A percentile compares a stretch with the other conserved stretches of the same genome.
Evolutionary conservation across 1,284 basidiomycete species (phyloP).

Genomic region (Sanghuangporus baumii): DNA sequence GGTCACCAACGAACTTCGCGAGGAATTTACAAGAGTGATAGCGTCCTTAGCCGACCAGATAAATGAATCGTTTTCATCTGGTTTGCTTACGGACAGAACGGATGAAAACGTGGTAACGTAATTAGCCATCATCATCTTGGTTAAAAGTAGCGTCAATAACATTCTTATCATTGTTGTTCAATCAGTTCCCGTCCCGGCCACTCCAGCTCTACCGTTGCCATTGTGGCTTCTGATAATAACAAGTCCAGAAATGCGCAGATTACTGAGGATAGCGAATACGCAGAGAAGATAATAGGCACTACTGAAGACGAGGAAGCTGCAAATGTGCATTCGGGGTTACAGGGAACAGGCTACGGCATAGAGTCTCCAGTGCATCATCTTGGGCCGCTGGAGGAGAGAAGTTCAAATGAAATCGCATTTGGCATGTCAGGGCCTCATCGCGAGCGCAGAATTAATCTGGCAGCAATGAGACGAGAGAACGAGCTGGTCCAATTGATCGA

Average conservation of each 20-base stretch:
- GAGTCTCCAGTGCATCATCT: too few relatives aligned
- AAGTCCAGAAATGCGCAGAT: too few relatives aligned
- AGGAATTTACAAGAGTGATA: background rate
- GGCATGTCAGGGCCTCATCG: conserved; percentile 12
- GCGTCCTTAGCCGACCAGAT: background rate
- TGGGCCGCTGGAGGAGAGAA: too few relatives aligned
- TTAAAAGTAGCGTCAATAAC: background rate
- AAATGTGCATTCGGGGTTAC: too few relatives aligned
- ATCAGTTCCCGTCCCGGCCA: too few relatives aligned
- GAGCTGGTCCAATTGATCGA: conserved; percentile 63
- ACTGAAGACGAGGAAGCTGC: too few relatives aligned
- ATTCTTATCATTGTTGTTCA: background rate
- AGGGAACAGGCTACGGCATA: too few relatives aligned
- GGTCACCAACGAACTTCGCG: background rate
- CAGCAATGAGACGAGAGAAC: conserved; percentile 70
- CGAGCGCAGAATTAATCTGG: conserved; percentile 53
- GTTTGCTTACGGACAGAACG: background rate
- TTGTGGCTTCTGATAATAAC: too few relatives aligned
- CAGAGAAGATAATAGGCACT: too few relatives aligned
- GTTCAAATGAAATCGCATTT: background rate
- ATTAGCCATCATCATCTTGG: background rate
- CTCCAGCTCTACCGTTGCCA: too few relatives aligned
- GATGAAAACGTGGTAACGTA: background rate
- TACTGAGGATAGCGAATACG: too few relatives aligned
- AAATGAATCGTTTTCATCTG: background rate